Evolutionary conservation across 2,329 filamentous ascomycete genomes (phyloP).

Genomic region (Raffaelea deltoideospora): DNA sequence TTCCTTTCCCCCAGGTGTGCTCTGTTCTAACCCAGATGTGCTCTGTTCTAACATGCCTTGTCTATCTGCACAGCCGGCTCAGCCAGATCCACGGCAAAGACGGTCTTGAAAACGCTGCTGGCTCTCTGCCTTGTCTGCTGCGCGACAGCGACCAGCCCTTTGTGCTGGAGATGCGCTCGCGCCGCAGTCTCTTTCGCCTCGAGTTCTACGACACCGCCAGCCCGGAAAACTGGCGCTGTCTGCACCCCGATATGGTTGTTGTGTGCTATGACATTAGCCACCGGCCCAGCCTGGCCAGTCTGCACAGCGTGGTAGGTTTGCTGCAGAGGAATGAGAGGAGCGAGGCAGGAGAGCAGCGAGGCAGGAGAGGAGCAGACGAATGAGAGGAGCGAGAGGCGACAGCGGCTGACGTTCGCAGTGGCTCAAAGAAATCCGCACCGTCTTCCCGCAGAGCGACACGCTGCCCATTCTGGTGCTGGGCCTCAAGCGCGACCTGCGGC

Average conservation of each 20-base stretch:
- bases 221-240: conserved; percentile 42
- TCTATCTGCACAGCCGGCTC: conserved; percentile 33
- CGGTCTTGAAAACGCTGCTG: conserved; percentile 14
- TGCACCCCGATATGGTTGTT: conserved; percentile 41
- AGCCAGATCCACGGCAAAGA: conserved; percentile 24
- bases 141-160: conserved; percentile 46
- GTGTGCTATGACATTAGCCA: conserved; percentile 49
- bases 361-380: not conserved
- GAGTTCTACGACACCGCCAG: conserved; percentile 45
- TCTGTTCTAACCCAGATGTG: too few species aligned
- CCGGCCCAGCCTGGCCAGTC: conserved; percentile 40
- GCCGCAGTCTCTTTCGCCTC: conserved; percentile 32
- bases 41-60: not conserved
- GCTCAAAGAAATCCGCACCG: conserved; percentile 36
- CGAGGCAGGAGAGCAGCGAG: not conserved
- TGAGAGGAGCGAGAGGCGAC: not conserved
- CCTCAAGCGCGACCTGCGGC: conserved; percentile 44
- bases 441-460: conserved; percentile 29
- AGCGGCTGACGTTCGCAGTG: conserved; percentile 26
- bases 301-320: conserved; percentile 36
- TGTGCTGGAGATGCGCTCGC: conserved; percentile 36
- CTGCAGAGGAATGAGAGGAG: not conserved
- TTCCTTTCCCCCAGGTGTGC: too few species aligned
- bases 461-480: conserved; percentile 42
- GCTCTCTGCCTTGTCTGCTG: conserved; percentile 33